A percentile compares a stretch with the other conserved stretches of the same genome.
Evolutionary conservation across 345 rosid species (phyloP).

Genomic region (Excoecaria agallocha): DNA sequence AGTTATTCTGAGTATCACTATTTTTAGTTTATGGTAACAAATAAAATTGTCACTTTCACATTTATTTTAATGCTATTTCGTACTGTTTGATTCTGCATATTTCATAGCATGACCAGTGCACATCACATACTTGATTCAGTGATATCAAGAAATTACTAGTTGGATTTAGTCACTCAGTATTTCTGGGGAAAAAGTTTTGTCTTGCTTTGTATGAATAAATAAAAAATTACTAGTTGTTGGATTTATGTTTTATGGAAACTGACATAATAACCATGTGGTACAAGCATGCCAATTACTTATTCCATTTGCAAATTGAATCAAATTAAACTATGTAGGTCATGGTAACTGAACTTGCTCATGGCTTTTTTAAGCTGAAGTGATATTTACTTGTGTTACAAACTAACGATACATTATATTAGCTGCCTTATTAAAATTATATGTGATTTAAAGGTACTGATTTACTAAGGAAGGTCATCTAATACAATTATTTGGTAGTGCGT

Average conservation of each 20-base stretch:
- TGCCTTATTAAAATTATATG: no score
- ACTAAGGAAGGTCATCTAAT: no score
- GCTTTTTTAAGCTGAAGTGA: background rate
- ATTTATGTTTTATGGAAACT: background rate
- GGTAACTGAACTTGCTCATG: background rate
- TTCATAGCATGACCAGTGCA: background rate
- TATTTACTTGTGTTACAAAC: no score
- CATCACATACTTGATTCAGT: no score
- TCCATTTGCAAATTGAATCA: background rate
- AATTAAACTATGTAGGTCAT: background rate
- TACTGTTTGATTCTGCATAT: background rate
- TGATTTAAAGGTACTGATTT: no score
- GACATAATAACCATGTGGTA: background rate
- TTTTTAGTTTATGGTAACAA: background rate
- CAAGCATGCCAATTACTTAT: background rate
- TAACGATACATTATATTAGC: no score
- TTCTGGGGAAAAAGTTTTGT: background rate
- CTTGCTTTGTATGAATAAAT: background rate
- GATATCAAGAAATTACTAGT: background rate
- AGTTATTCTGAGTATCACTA: constrained; percentile 1
- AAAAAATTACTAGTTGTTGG: background rate
- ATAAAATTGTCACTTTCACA: background rate
- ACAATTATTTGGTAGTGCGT: no score
- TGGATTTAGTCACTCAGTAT: background rate
- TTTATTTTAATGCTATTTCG: background rate